Base-by-base conservation (phyloP, 2,329 filamentous ascomycete genomes). In the Tolypocladium sp. region DNA sequence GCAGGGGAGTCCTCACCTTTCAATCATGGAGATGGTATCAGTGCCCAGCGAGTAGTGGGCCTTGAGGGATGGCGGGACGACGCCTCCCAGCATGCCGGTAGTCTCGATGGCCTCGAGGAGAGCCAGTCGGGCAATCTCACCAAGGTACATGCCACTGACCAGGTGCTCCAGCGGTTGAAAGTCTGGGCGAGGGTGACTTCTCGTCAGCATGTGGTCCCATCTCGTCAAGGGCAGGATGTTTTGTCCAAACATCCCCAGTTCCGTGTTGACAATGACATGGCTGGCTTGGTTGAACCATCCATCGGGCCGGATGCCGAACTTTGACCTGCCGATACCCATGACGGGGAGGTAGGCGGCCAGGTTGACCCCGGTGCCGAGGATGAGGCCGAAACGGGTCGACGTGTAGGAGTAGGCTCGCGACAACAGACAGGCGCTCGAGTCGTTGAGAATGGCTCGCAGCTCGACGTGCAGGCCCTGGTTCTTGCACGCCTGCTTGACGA, bases 351-450 rank as follows among this genome's bases (percentile, higher is more conserved):
- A 83, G 33, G 82, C 83, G 54, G 85, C 84, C 54, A 86, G 81
- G 70, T 89, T 89, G 60, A 85, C 78, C 37, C 86, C 86, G 0
- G 86, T 89, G 22, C 86, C 86, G 33, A 88, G 77, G 58, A 89
- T 88, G 49, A 89, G 77, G 41, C 82, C 82, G 66, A 88, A 85
- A 25, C 84, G 78, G 13, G 85, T 86, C 12, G 82, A 78, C 1
- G 79, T 72, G 65, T 83, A 78, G 22, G 77, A 73, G 67, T 88
- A 87, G 41, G 86, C 83, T 64, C 84, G 80, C 0, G 86, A 87
- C 20, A 89, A 74, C 25, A 89, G 74, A 22, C 85, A 84, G n/a
- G 86, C 85, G 35, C 83, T 82, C 17, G 84, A 84, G 69, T 89
- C 86, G 71, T 89, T 89, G 61, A 87, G 77, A 60, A 89, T 86